Evolutionary conservation across 2,329 filamentous ascomycete species (phyloP).

Genomic region (Xylariales sp.): DNA sequence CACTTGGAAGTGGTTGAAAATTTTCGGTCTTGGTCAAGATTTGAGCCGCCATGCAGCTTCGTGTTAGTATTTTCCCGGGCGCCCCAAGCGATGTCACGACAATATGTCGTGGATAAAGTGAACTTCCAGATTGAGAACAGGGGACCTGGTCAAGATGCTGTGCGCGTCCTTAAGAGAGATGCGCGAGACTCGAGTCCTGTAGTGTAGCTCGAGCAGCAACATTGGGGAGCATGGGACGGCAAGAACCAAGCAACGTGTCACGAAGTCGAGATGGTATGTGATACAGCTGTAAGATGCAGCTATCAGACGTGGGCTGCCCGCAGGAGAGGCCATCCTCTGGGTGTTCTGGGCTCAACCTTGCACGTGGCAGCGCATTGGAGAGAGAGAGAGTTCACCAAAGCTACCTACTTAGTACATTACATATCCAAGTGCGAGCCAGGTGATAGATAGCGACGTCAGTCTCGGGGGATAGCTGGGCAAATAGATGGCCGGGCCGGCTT

Average conservation of each 20-base stretch:
- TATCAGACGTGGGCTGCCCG: constrained; percentile 17
- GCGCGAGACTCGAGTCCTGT: not conserved
- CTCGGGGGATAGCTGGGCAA: too few species aligned
- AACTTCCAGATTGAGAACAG: not conserved
- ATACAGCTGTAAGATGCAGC: constrained; percentile 10
- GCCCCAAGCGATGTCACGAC: not conserved
- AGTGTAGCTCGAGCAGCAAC: not conserved
- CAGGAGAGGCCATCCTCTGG: constrained; percentile 13
- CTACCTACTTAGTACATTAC: too few species aligned
- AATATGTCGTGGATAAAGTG: not conserved
- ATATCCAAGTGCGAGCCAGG: too few species aligned
- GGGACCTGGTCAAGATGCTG: not conserved
- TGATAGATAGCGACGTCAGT: too few species aligned
- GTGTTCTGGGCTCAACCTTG: constrained; percentile 2
- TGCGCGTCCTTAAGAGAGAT: not conserved
- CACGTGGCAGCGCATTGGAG: not conserved
- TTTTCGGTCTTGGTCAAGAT: not conserved
- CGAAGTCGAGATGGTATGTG: constrained; percentile 3
- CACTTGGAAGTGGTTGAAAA: not conserved
- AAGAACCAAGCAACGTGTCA: not conserved
- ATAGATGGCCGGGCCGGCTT: too few species aligned
- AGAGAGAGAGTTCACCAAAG: not conserved
- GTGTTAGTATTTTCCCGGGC: not conserved
- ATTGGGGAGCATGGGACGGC: constrained; percentile 4
- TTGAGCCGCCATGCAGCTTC: constrained; percentile 2